Evolutionary conservation across 2,329 filamentous ascomycete genomes (phyloP), one percentile per base, ranked within the genome.

Genomic region (Nannizziopsis barbatae): DNA sequence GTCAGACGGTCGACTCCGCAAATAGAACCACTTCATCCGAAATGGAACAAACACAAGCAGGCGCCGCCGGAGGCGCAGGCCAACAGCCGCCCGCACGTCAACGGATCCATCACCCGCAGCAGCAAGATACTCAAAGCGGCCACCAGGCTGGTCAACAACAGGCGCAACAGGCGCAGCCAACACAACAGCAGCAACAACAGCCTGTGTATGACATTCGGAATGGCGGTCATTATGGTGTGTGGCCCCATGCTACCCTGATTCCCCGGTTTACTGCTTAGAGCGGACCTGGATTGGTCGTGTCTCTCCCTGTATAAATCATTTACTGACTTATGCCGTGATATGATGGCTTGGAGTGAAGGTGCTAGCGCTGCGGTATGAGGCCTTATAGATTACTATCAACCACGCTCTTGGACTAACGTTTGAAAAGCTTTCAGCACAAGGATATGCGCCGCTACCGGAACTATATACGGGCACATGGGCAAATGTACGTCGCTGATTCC

Each of bases 381-480:
- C 17, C 15, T 15, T 36, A 12, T 76, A 74, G 50, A 44, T 53
- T 47, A 33, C 43, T 31, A 14, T 18, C n/a, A 14, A 10, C 18
- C 17, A 3, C 12, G 15, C 11, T n/a, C 20, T 36, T 18, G 22
- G 2, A 17, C 40, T 47, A 49, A 49, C 43, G 14, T 17, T 36
- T 39, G 32, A 31, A 61, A 66, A 92, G 85, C 83, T 95, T 57
- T 86, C 89, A 42, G 80, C 83, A 39, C 83, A 87, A 70, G 88
- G 88, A 50, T 92, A 86, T 66, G 86, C 87, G 41, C 88, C 89
- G n/a, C 83, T 80, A 53, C 75, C 87, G 40, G 89, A 95, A 66
- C 79, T 95, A 50, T 96, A 95, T 69, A 90, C 86, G 1, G 89
- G 89, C 12, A 83, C 87, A 53, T 96, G 90, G 89, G 84, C 87